Conservation (phyloP, 352 stramenopile genomes). For the Phytopythium chamaehyphon region DNA sequence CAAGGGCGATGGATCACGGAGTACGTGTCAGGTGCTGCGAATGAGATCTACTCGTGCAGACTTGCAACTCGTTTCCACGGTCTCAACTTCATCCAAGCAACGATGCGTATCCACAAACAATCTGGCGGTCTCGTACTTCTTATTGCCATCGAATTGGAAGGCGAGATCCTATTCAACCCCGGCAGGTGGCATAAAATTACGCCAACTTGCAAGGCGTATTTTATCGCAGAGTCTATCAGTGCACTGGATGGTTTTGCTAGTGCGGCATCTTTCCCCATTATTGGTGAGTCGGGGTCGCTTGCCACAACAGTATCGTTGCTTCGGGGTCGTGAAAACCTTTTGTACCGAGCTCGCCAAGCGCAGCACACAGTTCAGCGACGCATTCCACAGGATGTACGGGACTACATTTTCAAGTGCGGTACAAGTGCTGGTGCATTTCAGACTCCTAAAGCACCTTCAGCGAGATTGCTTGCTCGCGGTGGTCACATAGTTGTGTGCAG, state of each 20-base stretch:
- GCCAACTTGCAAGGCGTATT: slow-evolving; percentile 52
- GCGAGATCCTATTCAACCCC: slow-evolving; percentile 72
- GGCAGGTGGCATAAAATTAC: slow-evolving; percentile 54
- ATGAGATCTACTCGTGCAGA: slow-evolving; percentile 79
- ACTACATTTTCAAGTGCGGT: slow-evolving; percentile 50
- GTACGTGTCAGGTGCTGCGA: slow-evolving; percentile 72
- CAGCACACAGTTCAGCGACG: slow-evolving; percentile 72
- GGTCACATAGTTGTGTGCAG: slow-evolving; percentile 84
- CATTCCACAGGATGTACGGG: slow-evolving; percentile 52
- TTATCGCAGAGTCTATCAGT: slow-evolving; percentile 71
- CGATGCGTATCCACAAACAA: slow-evolving; percentile 61
- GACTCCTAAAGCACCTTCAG: slow-evolving; percentile 35
- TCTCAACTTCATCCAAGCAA: slow-evolving; percentile 72
- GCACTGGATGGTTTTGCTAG: slow-evolving; percentile 44
- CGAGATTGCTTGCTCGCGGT: slow-evolving; percentile 33
- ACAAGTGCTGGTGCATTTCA: slow-evolving; percentile 23
- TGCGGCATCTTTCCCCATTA: slow-evolving; percentile 8
- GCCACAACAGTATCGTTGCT: slow-evolving; percentile 27
- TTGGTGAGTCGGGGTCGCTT: slow-evolving; percentile 22
- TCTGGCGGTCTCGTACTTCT: slow-evolving; percentile 71
- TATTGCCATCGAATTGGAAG: slow-evolving; percentile 66
- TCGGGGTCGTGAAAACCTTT: slow-evolving; percentile 36
- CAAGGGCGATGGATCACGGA: slow-evolving; percentile 57
- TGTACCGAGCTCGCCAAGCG: slow-evolving; percentile 45
- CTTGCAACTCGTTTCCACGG: slow-evolving; percentile 54